phyloP scores from a whole-genome alignment of 805 yeast genomes.

The Zygotorulaspora chibaensis region DNA sequence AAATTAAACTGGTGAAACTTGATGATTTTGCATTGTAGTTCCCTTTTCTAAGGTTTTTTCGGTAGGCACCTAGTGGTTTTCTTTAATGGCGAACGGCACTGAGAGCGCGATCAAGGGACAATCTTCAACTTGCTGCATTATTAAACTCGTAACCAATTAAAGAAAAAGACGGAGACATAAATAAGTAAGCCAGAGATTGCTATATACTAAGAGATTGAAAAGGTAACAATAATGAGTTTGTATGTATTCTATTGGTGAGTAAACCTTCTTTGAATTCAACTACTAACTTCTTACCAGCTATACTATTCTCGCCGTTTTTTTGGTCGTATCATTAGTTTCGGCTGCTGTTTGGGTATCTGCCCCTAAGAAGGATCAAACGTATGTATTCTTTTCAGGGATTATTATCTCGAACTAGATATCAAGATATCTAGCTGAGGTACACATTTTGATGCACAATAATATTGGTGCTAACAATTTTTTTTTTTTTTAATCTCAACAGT shows the following conservation, averaged over 20 bases:
- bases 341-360: constrained; percentile 79
- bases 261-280: background rate
- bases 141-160: background rate
- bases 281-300: constrained; percentile 42
- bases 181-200: background rate
- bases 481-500: constrained; percentile 24
- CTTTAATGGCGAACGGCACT: background rate
- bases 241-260: constrained; percentile 6
- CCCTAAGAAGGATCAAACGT: constrained; percentile 75
- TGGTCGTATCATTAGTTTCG: constrained; percentile 54
- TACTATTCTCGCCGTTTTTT: constrained; percentile 62
- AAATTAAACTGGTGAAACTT: background rate
- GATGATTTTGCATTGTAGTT: background rate
- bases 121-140: constrained; percentile 6
- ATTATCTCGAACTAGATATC: background rate
- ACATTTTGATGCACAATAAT: background rate
- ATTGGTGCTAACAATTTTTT: constrained; percentile 3
- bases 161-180: background rate
- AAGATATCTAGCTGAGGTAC: too few relatives aligned
- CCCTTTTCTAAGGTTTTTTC: background rate
- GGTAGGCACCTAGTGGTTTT: background rate
- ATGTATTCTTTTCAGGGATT: constrained; percentile 29
- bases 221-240: constrained; percentile 15
- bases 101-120: constrained; percentile 1
- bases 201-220: constrained; percentile 1